Evolutionary conservation across 1,284 basidiomycete genomes (phyloP), one percentile per base, ranked within the genome.

Genomic region (Cutaneotrichosporon mucoides): DNA sequence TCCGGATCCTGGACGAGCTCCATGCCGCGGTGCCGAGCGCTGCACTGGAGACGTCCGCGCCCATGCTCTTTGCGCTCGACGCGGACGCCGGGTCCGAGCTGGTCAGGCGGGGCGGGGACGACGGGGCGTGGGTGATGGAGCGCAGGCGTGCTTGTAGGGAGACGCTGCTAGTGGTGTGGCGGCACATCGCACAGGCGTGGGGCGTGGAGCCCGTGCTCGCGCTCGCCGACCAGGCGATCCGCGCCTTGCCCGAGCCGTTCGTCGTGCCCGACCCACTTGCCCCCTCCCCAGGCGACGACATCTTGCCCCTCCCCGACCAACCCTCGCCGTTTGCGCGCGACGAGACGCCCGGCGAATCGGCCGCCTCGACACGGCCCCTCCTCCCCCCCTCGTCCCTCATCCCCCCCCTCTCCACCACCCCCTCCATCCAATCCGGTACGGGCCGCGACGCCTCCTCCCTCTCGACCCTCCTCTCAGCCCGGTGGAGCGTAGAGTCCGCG

Each of bases 61-160:
- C 94, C 1, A 93, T 95, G 88, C 77, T 98, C 42, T 73, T 92
- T 37, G 86, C 89, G 0, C 76, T 97, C 43, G 86, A 91, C 66
- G 76, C 72, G 6, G 84, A 84, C 41, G 82, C 83, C 2, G 73
- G 75, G 6, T 64, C 78, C 68, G 66, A 77, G 69, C 59, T 83
- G 42, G 69, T 82, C 36, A 64, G 68, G 75, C 52, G 74, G 66
- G 53, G 78, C 75, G 50, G 71, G 76, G 42, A 43, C 4, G 35
- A 56, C 11, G 68, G 67, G 5, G 66, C 69, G 2, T 77, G 69
- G 66, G 72, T 74, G 1, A 38, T 70, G 13, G 75, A 79, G 62
- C 62, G 87, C 52, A 79, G 84, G 35, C 78, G 81, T 37, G 84
- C 83, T 1, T 82, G 90, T 48, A 84, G 84, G 61, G 86, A 88